These are phyloP conservation scores for Penicillium sp. DNA, from an alignment of 2,329 filamentous ascomycete genomes.

Conservation along the genomic window DNA sequence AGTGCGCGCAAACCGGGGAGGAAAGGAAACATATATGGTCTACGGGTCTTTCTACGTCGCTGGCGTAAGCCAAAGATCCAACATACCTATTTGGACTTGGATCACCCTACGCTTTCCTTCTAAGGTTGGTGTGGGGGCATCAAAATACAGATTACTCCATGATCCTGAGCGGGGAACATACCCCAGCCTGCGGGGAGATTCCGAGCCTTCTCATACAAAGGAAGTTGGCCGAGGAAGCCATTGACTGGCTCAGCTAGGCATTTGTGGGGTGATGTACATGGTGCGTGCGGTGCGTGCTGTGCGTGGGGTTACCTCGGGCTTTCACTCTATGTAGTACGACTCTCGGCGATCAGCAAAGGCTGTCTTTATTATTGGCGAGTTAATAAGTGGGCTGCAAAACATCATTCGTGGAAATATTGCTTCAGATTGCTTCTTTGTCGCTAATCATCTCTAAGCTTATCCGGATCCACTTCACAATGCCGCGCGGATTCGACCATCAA, in stretches of 20 bases:
- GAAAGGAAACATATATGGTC: neutral
- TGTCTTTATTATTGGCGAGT: neutral
- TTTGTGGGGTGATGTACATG: neutral
- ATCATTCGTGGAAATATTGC: neutral
- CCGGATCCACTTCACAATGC: constrained; percentile 5
- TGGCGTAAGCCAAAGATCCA: neutral
- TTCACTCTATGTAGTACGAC: neutral
- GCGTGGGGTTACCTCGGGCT: neutral
- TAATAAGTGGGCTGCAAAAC: neutral
- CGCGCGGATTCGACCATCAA: constrained; percentile 24
- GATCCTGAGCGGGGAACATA: neutral
- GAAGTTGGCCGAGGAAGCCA: no score
- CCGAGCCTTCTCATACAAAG: neutral
- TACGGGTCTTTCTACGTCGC: neutral
- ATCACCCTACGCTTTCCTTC: neutral
- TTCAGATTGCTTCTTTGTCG: neutral
- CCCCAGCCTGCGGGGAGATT: neutral
- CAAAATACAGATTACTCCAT: neutral
- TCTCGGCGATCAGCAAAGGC: neutral
- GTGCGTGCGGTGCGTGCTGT: neutral
- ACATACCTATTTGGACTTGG: neutral
- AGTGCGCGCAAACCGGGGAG: neutral
- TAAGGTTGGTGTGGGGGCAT: neutral
- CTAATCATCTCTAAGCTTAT: no score
- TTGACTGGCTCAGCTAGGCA: no score